Evolutionary conservation across 176 grass and related monocot species (phyloP), one percentile per base, ranked within the genome.

Genomic region (Hordeum marinum): DNA sequence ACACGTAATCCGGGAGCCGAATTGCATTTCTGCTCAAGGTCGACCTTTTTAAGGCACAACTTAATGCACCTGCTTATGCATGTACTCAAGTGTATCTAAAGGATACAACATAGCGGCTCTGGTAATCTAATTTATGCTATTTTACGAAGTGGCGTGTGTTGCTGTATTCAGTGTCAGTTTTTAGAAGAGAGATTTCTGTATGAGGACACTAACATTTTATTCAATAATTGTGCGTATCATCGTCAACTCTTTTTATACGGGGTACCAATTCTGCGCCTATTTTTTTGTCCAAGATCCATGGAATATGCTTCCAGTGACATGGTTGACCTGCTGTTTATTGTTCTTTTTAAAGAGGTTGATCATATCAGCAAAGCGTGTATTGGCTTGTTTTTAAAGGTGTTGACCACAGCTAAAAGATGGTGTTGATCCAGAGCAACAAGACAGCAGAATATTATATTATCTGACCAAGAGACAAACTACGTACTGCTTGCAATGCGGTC

Each of bases 251-350:
- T 52, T 52, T 52, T 52, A 18, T 52, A 52, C 48, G 5, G 48
- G 48, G 48, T 52, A 52, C 48, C 5, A 52, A 52, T 52, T 52
- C 48, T 52, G 6, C 32, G 37, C 46, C 13, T 78, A 31, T 0
- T 34, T 11, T 60, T 37, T 72, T 7, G 84, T 5, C 68, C 32
- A 63, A 60, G 57, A 37, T 21, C 64, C 64, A 24, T 61, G 6
- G 37, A 60, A 70, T 83, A 77, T 83, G 36, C 21, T 27, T 14
- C 8, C 20, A 3, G 0, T 17, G 18, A 4, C 20, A 42, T 35
- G 37, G 35, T 75, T 74, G 76, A 74, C 87, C 34, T 43, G 18
- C 54, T 72, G 1, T 79, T 72, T 88, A 79, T 72, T 58, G 25
- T 34, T 34, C 1, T 34, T 34, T 34, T 34, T 34, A 34, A 4